Evolutionary conservation across 2,329 filamentous ascomycete genomes (phyloP).

Genomic region (Orbilia quercus): DNA sequence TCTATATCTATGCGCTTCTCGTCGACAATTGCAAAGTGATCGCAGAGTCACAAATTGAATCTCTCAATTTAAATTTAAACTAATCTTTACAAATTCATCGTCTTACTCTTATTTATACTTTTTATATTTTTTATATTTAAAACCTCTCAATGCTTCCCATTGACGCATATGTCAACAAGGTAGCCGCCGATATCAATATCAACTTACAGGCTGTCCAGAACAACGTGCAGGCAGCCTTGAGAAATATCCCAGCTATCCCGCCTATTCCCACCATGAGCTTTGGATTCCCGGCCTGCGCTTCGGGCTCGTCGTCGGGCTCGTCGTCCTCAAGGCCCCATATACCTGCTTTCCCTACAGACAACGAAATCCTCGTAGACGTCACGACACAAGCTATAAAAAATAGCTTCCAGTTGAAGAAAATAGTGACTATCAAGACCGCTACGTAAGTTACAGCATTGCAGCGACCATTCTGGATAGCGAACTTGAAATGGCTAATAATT

Average conservation of each 20-base stretch:
- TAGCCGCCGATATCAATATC: neutral
- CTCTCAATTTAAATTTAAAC: neutral
- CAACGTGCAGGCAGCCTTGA: conserved; percentile 37
- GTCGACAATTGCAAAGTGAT: too few relatives aligned
- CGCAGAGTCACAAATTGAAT: too few relatives aligned
- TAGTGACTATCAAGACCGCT: conserved; percentile 29
- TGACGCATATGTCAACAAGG: conserved; percentile 27
- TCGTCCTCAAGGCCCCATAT: conserved; percentile 22
- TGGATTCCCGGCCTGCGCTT: neutral
- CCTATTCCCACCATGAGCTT: conserved; percentile 19
- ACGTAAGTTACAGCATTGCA: conserved; percentile 27
- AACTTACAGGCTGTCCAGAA: neutral
- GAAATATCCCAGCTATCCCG: conserved; percentile 28
- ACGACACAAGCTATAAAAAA: conserved; percentile 35
- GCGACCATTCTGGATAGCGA: neutral
- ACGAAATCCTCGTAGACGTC: conserved; percentile 47
- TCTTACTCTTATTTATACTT: neutral
- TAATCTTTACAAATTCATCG: neutral
- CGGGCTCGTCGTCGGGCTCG: neutral
- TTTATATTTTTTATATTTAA: too few relatives aligned
- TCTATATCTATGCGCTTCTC: neutral
- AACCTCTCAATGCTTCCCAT: conserved; percentile 15
- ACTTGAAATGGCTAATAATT: too few relatives aligned
- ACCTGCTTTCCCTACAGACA: conserved; percentile 35
- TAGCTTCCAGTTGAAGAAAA: conserved; percentile 35